Evolutionary conservation across 2,329 filamentous ascomycete genomes (phyloP), one percentile per base, ranked within the genome.

Genomic region (Dothistroma pini): DNA sequence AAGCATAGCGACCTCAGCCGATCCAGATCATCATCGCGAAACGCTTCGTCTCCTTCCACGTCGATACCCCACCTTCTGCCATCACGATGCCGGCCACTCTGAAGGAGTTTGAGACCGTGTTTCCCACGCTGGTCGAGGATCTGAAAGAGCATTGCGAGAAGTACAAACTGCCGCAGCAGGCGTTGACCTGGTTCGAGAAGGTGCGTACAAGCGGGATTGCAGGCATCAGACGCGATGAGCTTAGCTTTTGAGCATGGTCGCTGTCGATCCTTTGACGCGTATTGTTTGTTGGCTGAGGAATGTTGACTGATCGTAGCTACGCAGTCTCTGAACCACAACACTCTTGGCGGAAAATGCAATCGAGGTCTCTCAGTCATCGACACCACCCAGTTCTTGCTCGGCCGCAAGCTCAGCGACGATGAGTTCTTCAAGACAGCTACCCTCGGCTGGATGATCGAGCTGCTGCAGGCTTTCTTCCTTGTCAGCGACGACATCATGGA

Each of bases 401-500:
- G 85, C 71, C 80, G 83, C 69, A 80, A 89, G 58, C 86, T 97
- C 66, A 85, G 81, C 67, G 84, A 90, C 64, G 85, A 93, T 61
- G 89, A 97, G 79, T 96, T 93, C 83, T 95, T 96, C 81, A 83
- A 90, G 70, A 83, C 93, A 53, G 90, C 92, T 50, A 89, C 91
- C 19, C 85, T 99, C 19, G 95, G 95, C 74, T 99, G 95, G 95
- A 87, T 96, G 84, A 96, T 96, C 66, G 95, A 99, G 84, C 86
- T 99, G 54, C 89, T 99, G 35, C 95, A 99, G 81, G 93, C 95
- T 68, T 97, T 97, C 84, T 97, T 99, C 86, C 87, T 99, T 61
- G 95, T 99, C 67, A 92, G 91, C 50, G 95, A 99, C 80, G 95
- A 99, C 78, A 97, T 99, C 73, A 99, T 99, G 95, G 95, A 99